Evolutionary conservation across 495 filamentous ascomycete species (phyloP).

Genomic region (Penicillium salamii): DNA sequence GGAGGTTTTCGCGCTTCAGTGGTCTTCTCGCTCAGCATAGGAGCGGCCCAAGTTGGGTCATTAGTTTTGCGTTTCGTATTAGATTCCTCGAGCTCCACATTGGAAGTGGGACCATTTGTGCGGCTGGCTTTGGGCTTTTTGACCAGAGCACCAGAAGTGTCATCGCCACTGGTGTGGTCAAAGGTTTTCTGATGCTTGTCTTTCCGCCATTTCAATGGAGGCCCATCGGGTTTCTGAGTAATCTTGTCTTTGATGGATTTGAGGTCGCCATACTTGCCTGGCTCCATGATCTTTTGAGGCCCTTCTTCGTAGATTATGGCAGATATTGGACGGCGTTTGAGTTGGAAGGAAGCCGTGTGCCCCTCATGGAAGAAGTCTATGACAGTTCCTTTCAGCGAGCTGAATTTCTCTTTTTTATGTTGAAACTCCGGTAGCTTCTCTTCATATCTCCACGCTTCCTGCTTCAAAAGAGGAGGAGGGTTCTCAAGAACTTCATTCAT

Average conservation of each 20-base stretch:
- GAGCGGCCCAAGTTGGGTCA: too few species aligned
- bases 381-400: neutral
- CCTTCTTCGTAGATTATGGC: constrained; percentile 10
- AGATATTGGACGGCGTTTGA: constrained; percentile 1
- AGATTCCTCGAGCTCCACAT: too few species aligned
- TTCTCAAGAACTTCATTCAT: constrained; percentile 1
- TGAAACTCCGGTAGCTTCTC: neutral
- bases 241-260: neutral
- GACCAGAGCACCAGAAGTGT: too few species aligned
- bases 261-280: neutral
- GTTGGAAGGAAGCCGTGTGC: neutral
- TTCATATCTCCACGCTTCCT: neutral
- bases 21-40: too few species aligned
- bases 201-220: too few species aligned
- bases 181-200: too few species aligned
- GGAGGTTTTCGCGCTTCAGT: neutral
- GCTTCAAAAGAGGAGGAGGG: constrained; percentile 9
- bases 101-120: neutral
- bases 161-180: neutral
- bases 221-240: too few species aligned
- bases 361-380: neutral
- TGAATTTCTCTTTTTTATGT: neutral
- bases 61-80: too few species aligned
- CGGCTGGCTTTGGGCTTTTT: too few species aligned
- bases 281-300: constrained; percentile 7